Evolutionary conservation across 129 eudicot genomes (phyloP).

Genomic region (Apium graveolens): DNA sequence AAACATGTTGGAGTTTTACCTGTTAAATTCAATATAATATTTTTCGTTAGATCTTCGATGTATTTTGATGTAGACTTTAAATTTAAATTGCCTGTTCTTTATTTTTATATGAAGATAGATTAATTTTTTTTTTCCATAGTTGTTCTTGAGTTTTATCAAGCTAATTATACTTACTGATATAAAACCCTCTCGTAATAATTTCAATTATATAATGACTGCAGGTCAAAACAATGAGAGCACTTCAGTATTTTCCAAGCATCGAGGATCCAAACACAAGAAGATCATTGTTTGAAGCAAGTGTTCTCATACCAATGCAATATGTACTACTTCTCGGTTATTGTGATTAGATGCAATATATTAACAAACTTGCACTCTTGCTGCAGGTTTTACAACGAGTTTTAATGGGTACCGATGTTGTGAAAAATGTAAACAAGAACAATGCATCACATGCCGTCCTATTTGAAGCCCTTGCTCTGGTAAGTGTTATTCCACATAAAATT

Average conservation of each 20-base stretch:
- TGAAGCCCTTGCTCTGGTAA: slow-evolving; percentile 99
- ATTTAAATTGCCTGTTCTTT: not conserved
- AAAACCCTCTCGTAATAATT: not conserved
- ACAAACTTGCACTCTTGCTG: slow-evolving; percentile 5
- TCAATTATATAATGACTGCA: slow-evolving; percentile 22
- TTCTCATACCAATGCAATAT: not conserved
- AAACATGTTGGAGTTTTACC: not conserved
- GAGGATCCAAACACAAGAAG: slow-evolving; percentile 95
- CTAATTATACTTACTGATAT: not conserved
- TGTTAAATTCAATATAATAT: not conserved
- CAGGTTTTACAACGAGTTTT: slow-evolving; percentile 93
- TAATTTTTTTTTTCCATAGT: not conserved
- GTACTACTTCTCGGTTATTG: not conserved
- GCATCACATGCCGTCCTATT: slow-evolving; percentile 98
- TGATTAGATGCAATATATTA: slow-evolving; percentile 4
- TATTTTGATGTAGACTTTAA: not conserved
- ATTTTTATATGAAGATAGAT: not conserved
- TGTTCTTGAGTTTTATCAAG: not conserved
- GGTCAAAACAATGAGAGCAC: slow-evolving; percentile 99
- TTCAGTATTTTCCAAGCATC: slow-evolving; percentile 92
- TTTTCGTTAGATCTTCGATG: not conserved
- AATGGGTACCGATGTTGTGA: slow-evolving; percentile 98
- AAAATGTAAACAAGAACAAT: slow-evolving; percentile 96
- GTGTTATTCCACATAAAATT: slow-evolving; percentile 15
- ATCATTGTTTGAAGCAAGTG: slow-evolving; percentile 81